These are phyloP conservation scores for Ceratocystis papillata DNA, from an alignment of 2,329 filamentous ascomycete species.

Conservation along the genomic window DNA sequence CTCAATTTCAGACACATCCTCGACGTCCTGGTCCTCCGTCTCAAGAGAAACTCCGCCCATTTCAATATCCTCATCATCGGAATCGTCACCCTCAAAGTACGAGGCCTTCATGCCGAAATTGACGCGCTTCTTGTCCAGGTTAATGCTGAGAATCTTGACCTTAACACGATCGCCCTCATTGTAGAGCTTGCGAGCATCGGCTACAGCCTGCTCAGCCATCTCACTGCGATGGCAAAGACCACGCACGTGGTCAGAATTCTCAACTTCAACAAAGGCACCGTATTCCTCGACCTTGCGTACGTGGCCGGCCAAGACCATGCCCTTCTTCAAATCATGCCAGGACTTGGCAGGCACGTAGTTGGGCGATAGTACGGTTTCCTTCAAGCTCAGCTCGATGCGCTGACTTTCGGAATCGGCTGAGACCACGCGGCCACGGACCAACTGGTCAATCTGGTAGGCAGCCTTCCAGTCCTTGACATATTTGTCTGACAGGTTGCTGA, in stretches of 20 bases:
- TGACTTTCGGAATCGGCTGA: conserved; percentile 56
- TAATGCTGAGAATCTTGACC: conserved; percentile 72
- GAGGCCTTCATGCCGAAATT: conserved; percentile 89
- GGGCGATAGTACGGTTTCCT: conserved; percentile 70
- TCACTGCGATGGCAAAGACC: conserved; percentile 87
- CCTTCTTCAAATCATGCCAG: conserved; percentile 65
- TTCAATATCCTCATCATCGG: conserved; percentile 41
- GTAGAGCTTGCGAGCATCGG: conserved; percentile 82
- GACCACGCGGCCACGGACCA: conserved; percentile 78
- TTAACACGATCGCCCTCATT: conserved; percentile 88
- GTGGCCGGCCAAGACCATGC: conserved; percentile 77
- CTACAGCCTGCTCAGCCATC: conserved; percentile 72
- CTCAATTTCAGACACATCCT: conserved; percentile 36
- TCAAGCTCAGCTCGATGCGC: conserved; percentile 77
- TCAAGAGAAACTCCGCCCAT: conserved; percentile 36
- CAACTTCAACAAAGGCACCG: conserved; percentile 85
- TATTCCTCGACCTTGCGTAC: conserved; percentile 91
- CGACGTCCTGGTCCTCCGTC: conserved; percentile 30
- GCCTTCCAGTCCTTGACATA: conserved; percentile 96
- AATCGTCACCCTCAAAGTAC: conserved; percentile 58
- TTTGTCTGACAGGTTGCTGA: conserved; percentile 78
- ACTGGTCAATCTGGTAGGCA: conserved; percentile 73
- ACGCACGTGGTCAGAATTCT: conserved; percentile 78
- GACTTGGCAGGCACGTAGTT: conserved; percentile 63
- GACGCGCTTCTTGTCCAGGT: conserved; percentile 63